Evolutionary conservation across 768 basidiomycete species (phyloP), one percentile per base, ranked within the genome.

Genomic region (Porphyrellus cyaneotinctus): DNA sequence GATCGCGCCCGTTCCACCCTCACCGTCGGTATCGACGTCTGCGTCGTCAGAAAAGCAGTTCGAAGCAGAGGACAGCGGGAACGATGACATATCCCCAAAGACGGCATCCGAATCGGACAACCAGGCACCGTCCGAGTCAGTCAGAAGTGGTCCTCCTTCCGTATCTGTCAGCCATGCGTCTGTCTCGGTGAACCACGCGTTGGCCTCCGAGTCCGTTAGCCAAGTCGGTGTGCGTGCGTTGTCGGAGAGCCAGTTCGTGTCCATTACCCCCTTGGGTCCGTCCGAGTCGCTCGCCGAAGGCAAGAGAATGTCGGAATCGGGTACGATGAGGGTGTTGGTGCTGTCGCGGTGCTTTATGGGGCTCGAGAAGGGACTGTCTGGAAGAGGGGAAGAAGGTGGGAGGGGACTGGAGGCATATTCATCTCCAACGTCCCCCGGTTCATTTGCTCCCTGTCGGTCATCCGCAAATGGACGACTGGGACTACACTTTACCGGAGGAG

Each of bases 371-470:
- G 82, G 81, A 59, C 83, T 85, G 15, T 73, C 74, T 9, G 78
- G 80, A 12, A 74, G 80, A 6, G 83, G 82, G 12, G 84, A 84
- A 8, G 84, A 83, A 17, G 84, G 82, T 20, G 83, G 82, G 2
- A 85, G 69, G 15, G 79, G 79, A 43, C 72, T 72, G 72, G 79
- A 77, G 73, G 54, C 54, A 15, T 54, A 54, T 22, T 53, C 61
- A 6, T 47, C 51, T 36, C 58, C 70, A 5, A 72, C 46, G 15
- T 72, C 68, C 13, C 58, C 52, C 17, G 18, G 44, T 17, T 54
- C 62, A 20, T 60, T 31, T 8, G 39, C 37, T 20, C 6, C 26
- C 2, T 6, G 39, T 11, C 8, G 14, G 13, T 42, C 33, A 6
- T 56, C 39, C 3, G 23, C 32, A 11, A 10, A 12, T 14, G 33